phyloP scores from a whole-genome alignment of 495 filamentous ascomycete species.

The Trichocladium uniseriatum region DNA sequence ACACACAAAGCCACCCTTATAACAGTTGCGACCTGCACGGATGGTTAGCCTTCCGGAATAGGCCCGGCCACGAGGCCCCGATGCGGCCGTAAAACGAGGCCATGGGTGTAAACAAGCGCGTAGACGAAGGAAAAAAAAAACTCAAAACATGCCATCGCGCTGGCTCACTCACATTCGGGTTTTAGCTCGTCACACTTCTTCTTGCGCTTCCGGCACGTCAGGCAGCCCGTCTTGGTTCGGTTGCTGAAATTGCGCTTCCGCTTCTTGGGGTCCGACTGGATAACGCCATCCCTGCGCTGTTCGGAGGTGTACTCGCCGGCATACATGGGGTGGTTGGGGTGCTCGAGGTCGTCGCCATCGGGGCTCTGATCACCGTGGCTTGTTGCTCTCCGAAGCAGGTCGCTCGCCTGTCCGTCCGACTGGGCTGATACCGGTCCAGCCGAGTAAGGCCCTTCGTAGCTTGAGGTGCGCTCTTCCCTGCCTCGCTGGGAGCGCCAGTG shows the following conservation, averaged over 20 bases:
- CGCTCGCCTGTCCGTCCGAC: slow-evolving; percentile 39
- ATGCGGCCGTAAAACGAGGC: slow-evolving; percentile 10
- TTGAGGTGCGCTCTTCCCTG: slow-evolving; percentile 34
- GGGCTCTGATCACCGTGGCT: slow-evolving; percentile 40
- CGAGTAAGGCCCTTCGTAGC: slow-evolving; percentile 35
- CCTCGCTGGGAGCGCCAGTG: slow-evolving; percentile 37
- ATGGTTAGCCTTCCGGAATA: slow-evolving; percentile 8
- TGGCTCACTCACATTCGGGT: slow-evolving; percentile 64
- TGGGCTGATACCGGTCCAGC: slow-evolving; percentile 32
- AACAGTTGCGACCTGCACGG: slow-evolving; percentile 74
- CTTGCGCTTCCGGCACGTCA: slow-evolving; percentile 89
- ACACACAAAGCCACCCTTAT: slow-evolving; percentile 84
- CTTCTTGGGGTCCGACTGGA: slow-evolving; percentile 65
- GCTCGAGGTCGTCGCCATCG: slow-evolving; percentile 41
- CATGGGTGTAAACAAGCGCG: slow-evolving; percentile 12
- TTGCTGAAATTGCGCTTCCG: slow-evolving; percentile 90
- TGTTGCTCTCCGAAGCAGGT: slow-evolving; percentile 30
- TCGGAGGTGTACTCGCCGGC: slow-evolving; percentile 38
- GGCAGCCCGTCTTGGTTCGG: slow-evolving; percentile 92
- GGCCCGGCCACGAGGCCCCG: not conserved
- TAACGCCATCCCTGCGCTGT: slow-evolving; percentile 38
- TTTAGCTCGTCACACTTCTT: slow-evolving; percentile 98
- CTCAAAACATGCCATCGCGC: not conserved
- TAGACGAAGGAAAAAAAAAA: not conserved
- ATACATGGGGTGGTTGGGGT: too few relatives aligned